Evolutionary conservation across 1,284 basidiomycete species (phyloP), one percentile per base, ranked within the genome.

Genomic region (Melampsora occidentalis): DNA sequence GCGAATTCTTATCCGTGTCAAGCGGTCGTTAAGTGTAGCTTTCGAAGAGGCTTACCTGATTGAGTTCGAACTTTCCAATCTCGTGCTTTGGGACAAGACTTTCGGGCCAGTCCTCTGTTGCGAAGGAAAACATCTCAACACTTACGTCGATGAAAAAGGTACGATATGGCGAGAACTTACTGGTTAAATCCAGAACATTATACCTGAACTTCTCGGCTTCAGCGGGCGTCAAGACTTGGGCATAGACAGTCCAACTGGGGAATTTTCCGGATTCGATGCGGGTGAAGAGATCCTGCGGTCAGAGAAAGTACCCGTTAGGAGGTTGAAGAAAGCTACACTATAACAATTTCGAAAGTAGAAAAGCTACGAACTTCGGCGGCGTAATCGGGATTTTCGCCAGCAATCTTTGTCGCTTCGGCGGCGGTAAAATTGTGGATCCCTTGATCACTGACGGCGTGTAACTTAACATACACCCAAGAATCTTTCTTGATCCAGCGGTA

Each of bases 201-300:
- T 92, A 91, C 78, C 91, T 89, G 87, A 92, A 93, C 68, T 88
- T 86, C 85, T 94, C 91, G n/a, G 94, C 94, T 85, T 97, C 90
- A 81, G 90, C 86, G 3, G 89, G 85, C 0, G 92, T 94, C 92
- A 94, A 94, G 33, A 89, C 92, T 90, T 95, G 82, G 64, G 92
- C 86, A 81, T 88, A 90, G 78, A 91, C 89, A 9, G 88, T 90
- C 93, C 92, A 94, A 1, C 87, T 85, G 0, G 93, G 92, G 86
- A 83, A 89, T 5, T 94, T 87, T 76, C 90, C 90, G 16, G 84
- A 83, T 82, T 94, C 90, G 82, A 97, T 95, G 42, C 88, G 85
- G 77, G 92, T 87, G 84, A 91, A 94, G 67, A 97, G 86, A 42
- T 86, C 84, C 82, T 93, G 86, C 79, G 87, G 90, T 66, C 10